Conservation (phyloP, 1,284 basidiomycete species). For the Cryptococcus sp. region DNA sequence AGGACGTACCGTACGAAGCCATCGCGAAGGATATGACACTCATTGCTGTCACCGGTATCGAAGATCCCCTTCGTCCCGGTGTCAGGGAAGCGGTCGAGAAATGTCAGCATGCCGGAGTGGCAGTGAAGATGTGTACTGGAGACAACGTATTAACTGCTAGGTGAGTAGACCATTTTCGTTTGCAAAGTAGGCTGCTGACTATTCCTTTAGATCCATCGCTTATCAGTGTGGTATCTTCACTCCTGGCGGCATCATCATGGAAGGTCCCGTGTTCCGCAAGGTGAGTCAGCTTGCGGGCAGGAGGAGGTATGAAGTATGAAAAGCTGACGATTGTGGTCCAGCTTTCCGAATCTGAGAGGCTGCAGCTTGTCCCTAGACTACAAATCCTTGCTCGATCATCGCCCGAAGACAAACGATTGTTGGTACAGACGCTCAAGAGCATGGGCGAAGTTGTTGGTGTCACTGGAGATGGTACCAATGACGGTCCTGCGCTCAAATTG, state of each 20-base stretch:
- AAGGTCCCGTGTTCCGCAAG: slow-evolving; percentile 73
- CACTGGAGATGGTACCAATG: slow-evolving; percentile 97
- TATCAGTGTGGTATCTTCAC: slow-evolving; percentile 93
- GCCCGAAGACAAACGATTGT: slow-evolving; percentile 92
- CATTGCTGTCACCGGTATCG: slow-evolving; percentile 87
- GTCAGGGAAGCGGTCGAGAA: slow-evolving; percentile 84
- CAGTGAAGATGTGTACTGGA: slow-evolving; percentile 98
- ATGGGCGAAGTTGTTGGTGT: slow-evolving; percentile 94
- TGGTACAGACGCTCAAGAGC: slow-evolving; percentile 84
- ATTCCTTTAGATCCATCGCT: slow-evolving; percentile 73
- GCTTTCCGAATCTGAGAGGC: slow-evolving; percentile 56
- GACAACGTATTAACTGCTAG: slow-evolving; percentile 85
- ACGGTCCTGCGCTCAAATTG: slow-evolving; percentile 93
- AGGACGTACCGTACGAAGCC: slow-evolving; percentile 68
- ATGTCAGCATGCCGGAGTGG: slow-evolving; percentile 87
- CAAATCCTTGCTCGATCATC: slow-evolving; percentile 86
- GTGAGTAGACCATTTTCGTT: not conserved
- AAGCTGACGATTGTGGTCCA: slow-evolving; percentile 16
- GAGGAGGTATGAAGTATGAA: not conserved
- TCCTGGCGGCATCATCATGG: slow-evolving; percentile 91
- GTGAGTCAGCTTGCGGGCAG: slow-evolving; percentile 2
- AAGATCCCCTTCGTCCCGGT: slow-evolving; percentile 90
- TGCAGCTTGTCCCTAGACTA: slow-evolving; percentile 59
- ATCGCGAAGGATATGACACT: slow-evolving; percentile 76
- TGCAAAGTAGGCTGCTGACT: not conserved